phyloP scores from a whole-genome alignment of 345 rosid genomes.

The Murraya koenigii region DNA sequence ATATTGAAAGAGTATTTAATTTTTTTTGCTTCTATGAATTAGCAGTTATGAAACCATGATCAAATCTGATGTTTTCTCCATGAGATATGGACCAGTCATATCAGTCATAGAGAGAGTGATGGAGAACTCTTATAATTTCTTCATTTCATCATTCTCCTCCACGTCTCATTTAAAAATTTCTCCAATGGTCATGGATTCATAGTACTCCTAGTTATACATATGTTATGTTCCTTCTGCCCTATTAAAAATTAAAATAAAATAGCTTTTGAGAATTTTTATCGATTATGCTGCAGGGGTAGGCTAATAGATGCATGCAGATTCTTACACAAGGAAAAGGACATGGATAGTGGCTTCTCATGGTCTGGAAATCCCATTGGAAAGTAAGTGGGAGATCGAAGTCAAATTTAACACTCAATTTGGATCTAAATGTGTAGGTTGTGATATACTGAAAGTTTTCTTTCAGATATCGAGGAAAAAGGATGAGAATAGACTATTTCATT shows the following conservation, averaged over 20 bases:
- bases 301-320: slow-evolving; percentile 84
- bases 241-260: background rate
- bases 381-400: slow-evolving; percentile 39
- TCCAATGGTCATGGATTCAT: background rate
- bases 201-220: background rate
- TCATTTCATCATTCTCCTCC: background rate
- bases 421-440: background rate
- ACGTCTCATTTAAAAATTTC: background rate
- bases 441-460: slow-evolving; percentile 14
- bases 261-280: background rate
- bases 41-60: slow-evolving; percentile 3
- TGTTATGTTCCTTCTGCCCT: background rate
- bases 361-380: slow-evolving; percentile 89
- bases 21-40: background rate
- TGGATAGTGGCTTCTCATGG: slow-evolving; percentile 95
- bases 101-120: background rate
- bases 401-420: background rate
- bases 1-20: slow-evolving; percentile 66
- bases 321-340: slow-evolving; percentile 81
- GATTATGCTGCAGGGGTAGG: slow-evolving; percentile 59
- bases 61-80: background rate
- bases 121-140: background rate
- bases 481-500: slow-evolving; percentile 86
- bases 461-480: slow-evolving; percentile 91
- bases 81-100: background rate